Conservation (phyloP, 31 red algal species). For the Porphyra umbilicalis region DNA sequence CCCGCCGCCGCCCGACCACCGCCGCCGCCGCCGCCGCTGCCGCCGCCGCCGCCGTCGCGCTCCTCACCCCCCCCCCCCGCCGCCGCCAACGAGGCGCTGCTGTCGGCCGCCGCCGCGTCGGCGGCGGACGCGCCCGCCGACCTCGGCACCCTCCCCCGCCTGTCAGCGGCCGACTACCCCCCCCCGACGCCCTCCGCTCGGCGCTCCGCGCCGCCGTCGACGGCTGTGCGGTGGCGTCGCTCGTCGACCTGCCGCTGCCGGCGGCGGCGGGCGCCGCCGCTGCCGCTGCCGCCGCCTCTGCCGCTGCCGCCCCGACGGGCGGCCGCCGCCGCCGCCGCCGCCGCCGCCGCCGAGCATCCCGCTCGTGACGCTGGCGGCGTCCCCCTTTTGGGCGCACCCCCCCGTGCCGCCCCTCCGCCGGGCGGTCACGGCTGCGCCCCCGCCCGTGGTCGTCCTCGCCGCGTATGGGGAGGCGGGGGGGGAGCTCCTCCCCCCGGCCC, state of each 20-base stretch:
- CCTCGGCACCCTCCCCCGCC: not conserved
- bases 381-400: not conserved
- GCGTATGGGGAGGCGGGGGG: not conserved
- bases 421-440: not conserved
- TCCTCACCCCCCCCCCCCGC: too few species aligned
- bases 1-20: too few species aligned
- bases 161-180: not conserved
- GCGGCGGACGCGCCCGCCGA: not conserved
- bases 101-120: not conserved
- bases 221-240: not conserved
- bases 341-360: not conserved
- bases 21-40: too few species aligned
- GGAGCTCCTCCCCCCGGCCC: not conserved
- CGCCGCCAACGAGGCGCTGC: too few species aligned
- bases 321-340: not conserved
- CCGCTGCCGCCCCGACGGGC: not conserved
- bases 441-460: not conserved
- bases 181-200: not conserved
- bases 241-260: not conserved
- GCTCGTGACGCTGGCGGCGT: not conserved
- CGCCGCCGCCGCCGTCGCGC: too few species aligned
- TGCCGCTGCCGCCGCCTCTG: not conserved
- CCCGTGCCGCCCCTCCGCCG: not conserved
- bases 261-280: not conserved
- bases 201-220: not conserved